Evolutionary conservation across 768 basidiomycete genomes (phyloP), one percentile per base, ranked within the genome.

Genomic region (Suillus americanus): DNA sequence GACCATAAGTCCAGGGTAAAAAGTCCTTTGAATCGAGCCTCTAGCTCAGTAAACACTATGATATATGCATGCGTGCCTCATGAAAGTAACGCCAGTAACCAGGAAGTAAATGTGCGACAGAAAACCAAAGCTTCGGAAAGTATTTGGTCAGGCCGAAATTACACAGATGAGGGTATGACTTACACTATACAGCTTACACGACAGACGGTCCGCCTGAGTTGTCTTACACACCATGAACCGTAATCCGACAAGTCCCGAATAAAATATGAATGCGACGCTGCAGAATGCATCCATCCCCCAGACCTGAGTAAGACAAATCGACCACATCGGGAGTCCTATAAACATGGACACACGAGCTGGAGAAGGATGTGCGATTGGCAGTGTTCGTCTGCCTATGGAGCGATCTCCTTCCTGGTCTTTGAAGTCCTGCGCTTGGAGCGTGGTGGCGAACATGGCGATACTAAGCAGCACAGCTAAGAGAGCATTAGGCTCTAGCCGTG

Each of bases 331-430:
- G 2, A 75, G 57, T 40, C 70, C 70, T 12, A 75, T 14, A 69
- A 76, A 68, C 20, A 69, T 72, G 18, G 73, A 72, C 1, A 60
- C 16, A 23, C 74, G 72, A 8, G 73, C 72, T 18, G 72, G 66
- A 13, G 56, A 69, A 20, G 84, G 83, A 20, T 78, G 74, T 14
- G 76, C 75, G 64, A 84, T 81, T 3, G 84, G 83, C 1, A 84
- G 64, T 0, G 83, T 85, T 10, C 71, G 66, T 33, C 83, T 72
- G 4, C 80, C 80, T 13, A 75, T 71, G 14, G 72, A 64, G 1
- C 69, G 66, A 60, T 84, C 84, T 10, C 83, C 83, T 20, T 79
- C 77, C 41, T 77, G 70, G 56, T 85, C 84, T 56, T 79, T 74
- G 63, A 77, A 79, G 55, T 78, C 77, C 56, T 77, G 73, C 40